Base-by-base conservation (phyloP, 306 rosid genomes). In the Rosa lucieae region DNA sequence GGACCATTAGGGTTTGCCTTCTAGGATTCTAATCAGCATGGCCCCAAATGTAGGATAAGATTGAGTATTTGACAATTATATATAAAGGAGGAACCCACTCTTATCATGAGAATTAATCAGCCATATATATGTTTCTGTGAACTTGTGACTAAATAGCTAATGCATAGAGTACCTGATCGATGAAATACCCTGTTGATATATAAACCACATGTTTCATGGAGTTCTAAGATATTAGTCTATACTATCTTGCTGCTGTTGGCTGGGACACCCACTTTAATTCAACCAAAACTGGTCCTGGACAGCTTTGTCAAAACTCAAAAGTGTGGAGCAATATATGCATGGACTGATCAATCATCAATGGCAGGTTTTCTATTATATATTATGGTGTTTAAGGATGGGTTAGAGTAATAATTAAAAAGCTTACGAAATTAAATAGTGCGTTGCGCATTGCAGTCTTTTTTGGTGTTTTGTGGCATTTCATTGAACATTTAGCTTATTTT, bases 11-110 rank as follows among this genome's bases (percentile, higher is more conserved):
- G 42, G 29, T 71, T 77, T 73, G 79, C 78, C 52, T 78, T 62
- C 35, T 66, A 55, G 79, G 83, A 82, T 79, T 58, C 83, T 79
- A 78, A 71, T 86, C 84, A 83, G 78, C 76, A 62, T 77, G 82
- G 72, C 26, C 80, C 77, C 71, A 40, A 63, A 62, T 18, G 26
- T 11, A 52, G 76, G 88, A 85, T 86, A 79, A 85, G 78, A 76
- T 76, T 82, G 88, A 75, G 13, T 53, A 53, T 53, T 53, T 6
- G 59, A 53, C 59, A 6, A 6, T 5, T 53, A 23, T 20, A 55
- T 55, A 58, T 21, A 21, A 35, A 58, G 6, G 65, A 58, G 65
- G 65, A 58, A 9, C 35, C 65, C 14, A 58, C 65, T 58, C 14
- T 21, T 23, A 58, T 58, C 35, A 21, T 58, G 15, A 21, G 35